Conservation (phyloP, 352 stramenopile genomes). For the Globisporangium camurandrum region DNA sequence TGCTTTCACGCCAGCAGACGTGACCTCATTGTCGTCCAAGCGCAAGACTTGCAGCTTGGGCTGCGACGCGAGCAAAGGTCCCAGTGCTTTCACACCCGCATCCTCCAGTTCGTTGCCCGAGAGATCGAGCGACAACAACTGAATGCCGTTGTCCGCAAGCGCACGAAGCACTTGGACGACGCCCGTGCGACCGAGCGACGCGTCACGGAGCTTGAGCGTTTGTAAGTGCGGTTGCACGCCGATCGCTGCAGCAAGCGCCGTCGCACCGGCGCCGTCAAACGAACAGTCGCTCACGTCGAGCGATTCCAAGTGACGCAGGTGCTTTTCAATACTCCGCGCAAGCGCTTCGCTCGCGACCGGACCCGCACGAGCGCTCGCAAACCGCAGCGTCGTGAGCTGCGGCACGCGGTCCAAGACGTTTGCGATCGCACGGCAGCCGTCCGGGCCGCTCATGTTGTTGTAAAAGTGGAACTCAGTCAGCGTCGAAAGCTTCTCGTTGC, state of each 20-base stretch:
- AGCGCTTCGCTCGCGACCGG: slow-evolving; percentile 40
- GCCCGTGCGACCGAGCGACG: slow-evolving; percentile 77
- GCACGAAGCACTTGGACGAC: slow-evolving; percentile 59
- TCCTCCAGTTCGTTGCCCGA: slow-evolving; percentile 86
- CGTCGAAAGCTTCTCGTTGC: slow-evolving; percentile 23
- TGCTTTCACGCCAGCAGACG: slow-evolving; percentile 37
- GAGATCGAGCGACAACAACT: slow-evolving; percentile 79
- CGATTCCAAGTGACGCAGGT: slow-evolving; percentile 45
- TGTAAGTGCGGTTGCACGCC: slow-evolving; percentile 53
- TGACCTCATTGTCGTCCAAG: slow-evolving; percentile 81
- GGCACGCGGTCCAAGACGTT: slow-evolving; percentile 39
- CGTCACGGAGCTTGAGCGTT: slow-evolving; percentile 87
- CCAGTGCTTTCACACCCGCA: slow-evolving; percentile 57
- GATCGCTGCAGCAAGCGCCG: slow-evolving; percentile 66
- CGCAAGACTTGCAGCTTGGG: slow-evolving; percentile 46
- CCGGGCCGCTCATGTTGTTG: slow-evolving; percentile 83
- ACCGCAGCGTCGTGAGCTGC: slow-evolving; percentile 53
- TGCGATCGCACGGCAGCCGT: slow-evolving; percentile 52
- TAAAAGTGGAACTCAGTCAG: slow-evolving; percentile 80
- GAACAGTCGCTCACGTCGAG: slow-evolving; percentile 92
- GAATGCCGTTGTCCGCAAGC: slow-evolving; percentile 47
- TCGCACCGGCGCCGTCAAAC: slow-evolving; percentile 72
- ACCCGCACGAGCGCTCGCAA: slow-evolving; percentile 57
- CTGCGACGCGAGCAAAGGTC: slow-evolving; percentile 47
- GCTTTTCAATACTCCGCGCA: slow-evolving; percentile 31